phyloP scores from a whole-genome alignment of 176 grass and related monocot species.

The Poa annua region DNA sequence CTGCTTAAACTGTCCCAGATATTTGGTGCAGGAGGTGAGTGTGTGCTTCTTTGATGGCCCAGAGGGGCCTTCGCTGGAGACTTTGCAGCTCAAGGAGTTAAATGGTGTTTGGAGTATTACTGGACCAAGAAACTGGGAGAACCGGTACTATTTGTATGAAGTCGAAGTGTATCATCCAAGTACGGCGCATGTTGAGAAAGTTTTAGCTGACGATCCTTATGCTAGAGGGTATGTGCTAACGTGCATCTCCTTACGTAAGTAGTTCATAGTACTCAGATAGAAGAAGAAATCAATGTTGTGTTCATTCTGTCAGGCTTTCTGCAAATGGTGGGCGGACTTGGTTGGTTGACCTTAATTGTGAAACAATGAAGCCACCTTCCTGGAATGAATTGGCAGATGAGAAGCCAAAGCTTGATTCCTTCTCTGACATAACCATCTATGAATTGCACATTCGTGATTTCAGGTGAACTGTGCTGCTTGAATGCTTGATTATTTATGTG shows the following conservation, averaged over 20 bases:
- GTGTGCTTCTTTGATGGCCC: constrained; percentile 71
- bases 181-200: constrained; percentile 58
- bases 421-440: constrained; percentile 93
- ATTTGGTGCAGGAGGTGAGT: constrained; percentile 60
- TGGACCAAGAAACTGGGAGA: constrained; percentile 78
- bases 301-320: constrained; percentile 65
- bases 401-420: constrained; percentile 78
- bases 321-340: constrained; percentile 72
- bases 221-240: constrained; percentile 70
- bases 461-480: constrained; percentile 51
- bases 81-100: constrained; percentile 60
- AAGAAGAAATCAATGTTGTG: constrained; percentile 15
- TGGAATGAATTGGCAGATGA: constrained; percentile 79
- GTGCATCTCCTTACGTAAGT: constrained; percentile 6
- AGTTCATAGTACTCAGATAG: constrained; percentile 12
- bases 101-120: constrained; percentile 79
- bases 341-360: constrained; percentile 70
- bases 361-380: constrained; percentile 67
- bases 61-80: constrained; percentile 50
- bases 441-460: constrained; percentile 98
- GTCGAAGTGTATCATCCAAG: constrained; percentile 75
- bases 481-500: constrained; percentile 4
- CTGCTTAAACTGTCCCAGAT: background rate
- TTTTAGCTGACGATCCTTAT: constrained; percentile 76
- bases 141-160: constrained; percentile 85